phyloP scores from a whole-genome alignment of 2,329 filamentous ascomycete genomes.

The Dactylellina cionopaga region DNA sequence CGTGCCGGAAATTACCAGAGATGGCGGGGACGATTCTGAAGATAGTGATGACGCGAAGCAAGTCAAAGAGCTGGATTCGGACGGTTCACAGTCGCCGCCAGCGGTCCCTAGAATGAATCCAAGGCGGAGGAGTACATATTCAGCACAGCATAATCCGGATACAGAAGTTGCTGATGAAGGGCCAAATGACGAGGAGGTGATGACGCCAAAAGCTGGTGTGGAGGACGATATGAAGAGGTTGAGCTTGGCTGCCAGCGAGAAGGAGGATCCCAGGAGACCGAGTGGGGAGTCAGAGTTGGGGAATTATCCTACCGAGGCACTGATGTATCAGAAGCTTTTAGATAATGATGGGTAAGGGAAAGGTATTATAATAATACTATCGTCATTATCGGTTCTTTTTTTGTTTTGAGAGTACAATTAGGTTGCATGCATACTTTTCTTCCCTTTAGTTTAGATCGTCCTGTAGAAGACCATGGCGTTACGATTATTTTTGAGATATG shows the following conservation, averaged over 20 bases:
- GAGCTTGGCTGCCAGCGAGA: conserved; percentile 9
- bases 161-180: background rate
- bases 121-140: conserved; percentile 43
- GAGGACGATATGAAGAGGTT: conserved; percentile 43
- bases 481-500: too few relatives aligned
- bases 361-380: background rate
- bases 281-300: conserved; percentile 21
- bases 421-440: background rate
- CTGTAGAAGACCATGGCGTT: background rate
- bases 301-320: conserved; percentile 44
- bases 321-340: conserved; percentile 48
- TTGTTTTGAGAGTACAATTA: background rate
- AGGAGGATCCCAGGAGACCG: conserved; percentile 5
- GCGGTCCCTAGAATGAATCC: conserved; percentile 43
- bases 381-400: background rate
- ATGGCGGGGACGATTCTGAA: background rate
- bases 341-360: conserved; percentile 29
- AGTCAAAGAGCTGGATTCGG: background rate
- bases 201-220: conserved; percentile 29
- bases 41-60: background rate
- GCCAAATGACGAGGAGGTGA: conserved; percentile 24
- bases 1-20: background rate
- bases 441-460: background rate
- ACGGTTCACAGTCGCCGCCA: conserved; percentile 14
- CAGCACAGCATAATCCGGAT: conserved; percentile 12